A percentile compares a stretch with the other conserved stretches of the same genome.
These are phyloP conservation scores for Cladosporium sp. DNA, from an alignment of 2,329 filamentous ascomycete species.

Conservation along the genomic window DNA sequence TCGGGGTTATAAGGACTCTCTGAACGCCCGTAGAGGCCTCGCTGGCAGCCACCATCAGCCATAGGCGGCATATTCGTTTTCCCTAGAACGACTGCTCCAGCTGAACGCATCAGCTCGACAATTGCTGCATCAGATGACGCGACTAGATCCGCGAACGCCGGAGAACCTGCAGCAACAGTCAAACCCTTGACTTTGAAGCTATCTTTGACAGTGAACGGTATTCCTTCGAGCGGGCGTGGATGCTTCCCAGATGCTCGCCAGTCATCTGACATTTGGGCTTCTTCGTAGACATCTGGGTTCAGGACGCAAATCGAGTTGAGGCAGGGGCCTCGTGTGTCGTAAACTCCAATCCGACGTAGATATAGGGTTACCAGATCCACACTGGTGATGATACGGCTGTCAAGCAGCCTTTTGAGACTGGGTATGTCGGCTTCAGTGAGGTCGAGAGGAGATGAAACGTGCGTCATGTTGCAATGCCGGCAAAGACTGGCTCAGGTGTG, in stretches of 20 bases:
- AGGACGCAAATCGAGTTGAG: slow-evolving; percentile 46
- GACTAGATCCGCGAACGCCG: slow-evolving; percentile 47
- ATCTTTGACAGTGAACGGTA: slow-evolving; percentile 55
- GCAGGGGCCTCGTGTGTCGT: slow-evolving; percentile 35
- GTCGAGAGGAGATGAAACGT: no score
- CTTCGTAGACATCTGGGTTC: slow-evolving; percentile 40
- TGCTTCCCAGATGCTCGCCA: slow-evolving; percentile 35
- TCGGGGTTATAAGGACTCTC: slow-evolving; percentile 52
- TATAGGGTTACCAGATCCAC: slow-evolving; percentile 43
- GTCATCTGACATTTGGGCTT: slow-evolving; percentile 44
- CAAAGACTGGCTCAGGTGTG: no score
- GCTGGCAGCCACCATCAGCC: slow-evolving; percentile 55
- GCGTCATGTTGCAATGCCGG: no score
- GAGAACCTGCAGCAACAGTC: slow-evolving; percentile 49
- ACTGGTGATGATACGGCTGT: slow-evolving; percentile 34
- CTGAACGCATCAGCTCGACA: slow-evolving; percentile 42
- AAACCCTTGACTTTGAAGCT: slow-evolving; percentile 50
- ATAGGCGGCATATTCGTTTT: slow-evolving; percentile 57
- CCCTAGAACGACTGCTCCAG: slow-evolving; percentile 49
- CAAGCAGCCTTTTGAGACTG: slow-evolving; percentile 39
- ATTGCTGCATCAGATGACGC: slow-evolving; percentile 49
- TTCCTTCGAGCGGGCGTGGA: slow-evolving; percentile 45
- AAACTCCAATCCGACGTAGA: slow-evolving; percentile 42
- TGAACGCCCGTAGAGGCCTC: slow-evolving; percentile 51
- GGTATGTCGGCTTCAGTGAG: slow-evolving; percentile 42